Evolutionary conservation across 257 asterid species (phyloP).

Genomic region (Solanum piurae): DNA sequence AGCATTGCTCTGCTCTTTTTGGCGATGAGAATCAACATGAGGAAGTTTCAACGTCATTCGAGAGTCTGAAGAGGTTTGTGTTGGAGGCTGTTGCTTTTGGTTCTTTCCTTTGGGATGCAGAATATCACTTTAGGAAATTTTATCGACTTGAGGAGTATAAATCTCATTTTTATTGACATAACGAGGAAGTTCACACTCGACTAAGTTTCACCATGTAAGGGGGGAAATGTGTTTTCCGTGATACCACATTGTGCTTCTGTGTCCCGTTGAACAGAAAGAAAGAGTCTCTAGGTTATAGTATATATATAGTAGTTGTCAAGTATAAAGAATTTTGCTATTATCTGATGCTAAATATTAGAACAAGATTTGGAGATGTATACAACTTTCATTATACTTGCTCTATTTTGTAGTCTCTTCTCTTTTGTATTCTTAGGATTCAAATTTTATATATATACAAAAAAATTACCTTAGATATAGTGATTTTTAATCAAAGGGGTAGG

Average conservation of each 20-base stretch:
- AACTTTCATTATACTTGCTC: neutral
- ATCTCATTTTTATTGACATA: neutral
- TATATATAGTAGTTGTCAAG: neutral
- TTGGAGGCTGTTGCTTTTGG: conserved; percentile 86
- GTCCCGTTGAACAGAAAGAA: no score
- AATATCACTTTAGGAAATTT: conserved; percentile 28
- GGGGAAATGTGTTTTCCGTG: neutral
- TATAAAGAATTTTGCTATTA: neutral
- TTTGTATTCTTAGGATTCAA: no score
- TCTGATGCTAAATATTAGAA: neutral
- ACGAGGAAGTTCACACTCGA: no score
- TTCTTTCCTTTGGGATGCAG: conserved; percentile 66
- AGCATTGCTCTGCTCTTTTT: conserved; percentile 62
- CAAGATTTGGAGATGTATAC: neutral
- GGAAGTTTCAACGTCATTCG: conserved; percentile 48
- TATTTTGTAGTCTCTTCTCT: no score
- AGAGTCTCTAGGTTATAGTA: no score
- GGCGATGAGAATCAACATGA: conserved; percentile 36
- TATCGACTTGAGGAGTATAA: conserved; percentile 37
- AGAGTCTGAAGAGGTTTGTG: conserved; percentile 65
- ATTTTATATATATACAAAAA: no score
- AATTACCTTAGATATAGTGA: no score
- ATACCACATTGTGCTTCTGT: no score
- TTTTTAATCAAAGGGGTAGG: no score
- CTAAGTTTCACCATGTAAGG: neutral